Percentiles rank a stretch among this genome's conserved stretches.
Conservation (phyloP, 2,329 filamentous ascomycete species). For the Drechslerella dactyloides region DNA sequence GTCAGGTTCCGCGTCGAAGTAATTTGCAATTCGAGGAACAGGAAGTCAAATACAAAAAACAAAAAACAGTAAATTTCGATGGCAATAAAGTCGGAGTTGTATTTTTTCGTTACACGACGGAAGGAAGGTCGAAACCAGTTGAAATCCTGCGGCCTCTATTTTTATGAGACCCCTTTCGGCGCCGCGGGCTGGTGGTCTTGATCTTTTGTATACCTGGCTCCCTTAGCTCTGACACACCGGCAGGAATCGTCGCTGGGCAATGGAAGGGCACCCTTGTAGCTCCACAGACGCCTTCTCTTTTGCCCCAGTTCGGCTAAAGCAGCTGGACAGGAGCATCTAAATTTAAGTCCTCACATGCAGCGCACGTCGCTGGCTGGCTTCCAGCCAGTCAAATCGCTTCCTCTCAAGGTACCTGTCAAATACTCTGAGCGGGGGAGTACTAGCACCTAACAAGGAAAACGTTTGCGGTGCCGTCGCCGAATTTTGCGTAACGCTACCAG, state of each 20-base stretch:
- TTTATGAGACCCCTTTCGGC: conserved; percentile 35
- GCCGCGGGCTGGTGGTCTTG: conserved; percentile 34
- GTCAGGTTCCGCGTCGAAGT: not conserved
- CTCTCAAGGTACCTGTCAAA: conserved; percentile 42
- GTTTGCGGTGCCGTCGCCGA: conserved; percentile 41
- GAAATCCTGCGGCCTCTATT: conserved; percentile 48
- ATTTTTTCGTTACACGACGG: conserved; percentile 33
- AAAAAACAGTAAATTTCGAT: conserved; percentile 20
- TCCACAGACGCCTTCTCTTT: conserved; percentile 48
- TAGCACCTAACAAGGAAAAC: conserved; percentile 47
- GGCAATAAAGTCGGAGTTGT: conserved; percentile 21
- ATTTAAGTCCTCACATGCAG: conserved; percentile 48
- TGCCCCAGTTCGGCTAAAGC: conserved; percentile 51
- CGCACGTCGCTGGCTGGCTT: conserved; percentile 22
- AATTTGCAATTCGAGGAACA: conserved; percentile 13
- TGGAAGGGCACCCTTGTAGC: conserved; percentile 39
- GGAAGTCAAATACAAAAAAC: too few species aligned
- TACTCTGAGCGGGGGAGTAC: conserved; percentile 26
- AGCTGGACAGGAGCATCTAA: conserved; percentile 50
- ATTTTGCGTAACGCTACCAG: conserved; percentile 47
- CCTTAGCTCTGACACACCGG: conserved; percentile 42
- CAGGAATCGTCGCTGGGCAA: conserved; percentile 39
- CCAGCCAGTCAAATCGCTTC: conserved; percentile 14
- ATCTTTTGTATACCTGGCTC: conserved; percentile 35
- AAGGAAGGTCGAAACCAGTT: conserved; percentile 32